Conservation (phyloP, 2,329 filamentous ascomycete genomes). For the Apiospora kogelbergensis region DNA sequence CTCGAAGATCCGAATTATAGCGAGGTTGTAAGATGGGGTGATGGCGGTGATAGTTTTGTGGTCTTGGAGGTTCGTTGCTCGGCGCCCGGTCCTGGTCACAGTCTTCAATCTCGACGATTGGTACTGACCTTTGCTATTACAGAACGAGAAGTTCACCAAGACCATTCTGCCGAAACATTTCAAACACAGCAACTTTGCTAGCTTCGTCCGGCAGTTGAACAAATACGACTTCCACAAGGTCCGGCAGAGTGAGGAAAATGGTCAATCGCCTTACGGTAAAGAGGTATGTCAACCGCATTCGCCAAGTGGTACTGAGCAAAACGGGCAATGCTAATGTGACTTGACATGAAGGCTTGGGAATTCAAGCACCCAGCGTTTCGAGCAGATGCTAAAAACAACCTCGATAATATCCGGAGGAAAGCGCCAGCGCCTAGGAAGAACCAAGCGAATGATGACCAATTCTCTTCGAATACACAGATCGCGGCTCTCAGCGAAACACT, state of each 20-base stretch:
- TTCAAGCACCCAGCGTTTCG: conserved; percentile 98
- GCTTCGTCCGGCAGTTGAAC: conserved; percentile 75
- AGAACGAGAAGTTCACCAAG: conserved; percentile 94
- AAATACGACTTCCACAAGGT: conserved; percentile 89
- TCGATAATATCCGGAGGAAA: conserved; percentile 95
- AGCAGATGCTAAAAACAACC: conserved; percentile 90
- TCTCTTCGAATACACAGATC: conserved; percentile 82
- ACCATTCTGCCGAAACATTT: conserved; percentile 81
- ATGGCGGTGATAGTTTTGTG: conserved; percentile 93
- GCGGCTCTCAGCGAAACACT: conserved; percentile 86
- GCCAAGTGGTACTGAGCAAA: not conserved
- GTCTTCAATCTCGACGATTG: conserved; percentile 20
- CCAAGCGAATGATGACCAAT: conserved; percentile 65
- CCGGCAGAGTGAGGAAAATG: conserved; percentile 83
- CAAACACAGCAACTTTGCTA: conserved; percentile 82
- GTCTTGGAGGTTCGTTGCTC: conserved; percentile 75
- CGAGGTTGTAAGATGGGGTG: conserved; percentile 92
- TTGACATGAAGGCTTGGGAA: conserved; percentile 71
- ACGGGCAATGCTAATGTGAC: conserved; percentile 28
- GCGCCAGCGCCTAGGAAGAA: conserved; percentile 86
- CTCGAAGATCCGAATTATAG: conserved; percentile 92
- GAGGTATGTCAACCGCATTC: conserved; percentile 54
- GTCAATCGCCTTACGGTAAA: conserved; percentile 76
- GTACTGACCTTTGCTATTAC: conserved; percentile 13
- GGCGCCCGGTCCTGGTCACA: not conserved